Base-by-base conservation (phyloP, 371 early-diverging fungal species). In the Apophysomyces trapeziformis region DNA sequence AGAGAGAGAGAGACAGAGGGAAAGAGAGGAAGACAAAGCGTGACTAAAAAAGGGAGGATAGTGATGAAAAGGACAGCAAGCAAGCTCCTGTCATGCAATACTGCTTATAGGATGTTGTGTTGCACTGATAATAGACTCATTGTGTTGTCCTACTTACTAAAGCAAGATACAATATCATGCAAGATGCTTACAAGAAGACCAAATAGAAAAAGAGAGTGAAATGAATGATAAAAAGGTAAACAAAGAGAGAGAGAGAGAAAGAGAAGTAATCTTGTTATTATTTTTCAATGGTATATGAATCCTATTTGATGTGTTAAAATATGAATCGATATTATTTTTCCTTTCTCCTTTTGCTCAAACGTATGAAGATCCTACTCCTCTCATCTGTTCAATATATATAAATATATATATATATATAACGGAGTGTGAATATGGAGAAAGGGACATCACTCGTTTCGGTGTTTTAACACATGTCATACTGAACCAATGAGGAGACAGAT, bases 141-240 rank as follows among this genome's bases (percentile, higher is more conserved):
- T 50, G 54, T 18, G 54, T 50, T 50, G 54, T 50, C 54, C 54
- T 50, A 50, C 54, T 50, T 50, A 50, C 54, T 50, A 50, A 50
- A 50, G 54, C 16, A 32, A 26, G 32, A 26, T 26, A 7, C 54
- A 50, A 50, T 50, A 50, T 50, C 54, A 50, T 50, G 54, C 54
- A 50, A 50, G 54, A 50, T 50, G 35, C 16, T 50, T 21, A 21
- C 21, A 50, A 50, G 54, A 50, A 50, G 54, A 50, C 54, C 9
- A 50, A 21, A 16, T 14, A 7, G 16, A 7, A 47, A 21, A 47
- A 47, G 47, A 47, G 47, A 47, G 47, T 26, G 26, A 26, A 26
- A 26, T 26, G 26, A 26, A 26, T 26, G 26, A 26, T 26, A 26
- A 26, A 26, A 0, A 26, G 1, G 5, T 46, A 46, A 16, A 46